Base-by-base conservation (phyloP, 805 yeast genomes). In the Yarrowia osloensis region DNA sequence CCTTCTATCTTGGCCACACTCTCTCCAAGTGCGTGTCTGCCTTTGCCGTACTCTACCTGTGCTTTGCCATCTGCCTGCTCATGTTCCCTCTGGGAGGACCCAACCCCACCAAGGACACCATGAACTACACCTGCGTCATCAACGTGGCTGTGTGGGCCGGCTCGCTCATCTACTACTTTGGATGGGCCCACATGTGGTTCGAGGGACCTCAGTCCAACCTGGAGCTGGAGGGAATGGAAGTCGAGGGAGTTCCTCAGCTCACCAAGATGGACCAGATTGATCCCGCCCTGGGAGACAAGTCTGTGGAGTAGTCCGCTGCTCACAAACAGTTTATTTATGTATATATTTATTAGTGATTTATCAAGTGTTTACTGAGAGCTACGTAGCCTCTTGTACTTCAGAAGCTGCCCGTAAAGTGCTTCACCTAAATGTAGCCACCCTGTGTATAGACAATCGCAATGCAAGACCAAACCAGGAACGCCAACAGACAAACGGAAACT, bases 41-140 rank as follows among this genome's bases (percentile, higher is more conserved):
- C 73, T 72, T 80, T 28, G 80, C 89, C 0, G 80, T 80, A 12
- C 50, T 77, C 4, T 89, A 86, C 81, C 81, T 85, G 62, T 69
- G 73, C 0, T 88, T 82, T 71, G 81, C 83, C 67, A 84, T 88
- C 37, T 76, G 85, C 24, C 75, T 88, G 75, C 79, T 83, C 37
- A 85, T 85, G 87, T 84, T 88, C 78, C 94, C 95, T 31, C 66
- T 71, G 2, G 77, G 54, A 19, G 73, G 71, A 13, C 71, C 81
- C 24, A 75, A 75, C 39, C 74, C 76, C 29, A 69, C 71, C 26
- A 67, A 71, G 8, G 76, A 77, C 26, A 77, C 84, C 21, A 88
- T 88, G 93, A 88, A 88, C 77, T 88, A 88, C 75, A 85, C 91
- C 0, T 82, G 61, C 6, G 89, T 85, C 1, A 86, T 88, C 68